A percentile compares a stretch with the other conserved stretches of the same genome.
Conservation (phyloP, 192 early-diverging fungal genomes). For the Backusella psychrophila region DNA sequence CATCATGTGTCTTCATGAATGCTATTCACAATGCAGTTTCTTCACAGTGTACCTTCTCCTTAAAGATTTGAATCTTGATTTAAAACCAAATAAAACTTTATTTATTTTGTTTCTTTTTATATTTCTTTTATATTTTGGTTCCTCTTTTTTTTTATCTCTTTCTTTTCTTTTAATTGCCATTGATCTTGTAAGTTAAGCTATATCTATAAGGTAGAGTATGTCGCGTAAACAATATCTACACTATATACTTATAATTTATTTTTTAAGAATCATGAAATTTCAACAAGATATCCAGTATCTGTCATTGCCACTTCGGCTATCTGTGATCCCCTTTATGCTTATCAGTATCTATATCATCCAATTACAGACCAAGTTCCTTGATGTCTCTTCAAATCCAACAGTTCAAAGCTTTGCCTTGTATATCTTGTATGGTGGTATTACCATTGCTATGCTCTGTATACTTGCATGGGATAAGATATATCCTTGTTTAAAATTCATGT, state of each 20-base stretch:
- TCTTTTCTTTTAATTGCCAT: not conserved
- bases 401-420: not conserved
- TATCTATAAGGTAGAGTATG: not conserved
- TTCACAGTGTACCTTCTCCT: not conserved
- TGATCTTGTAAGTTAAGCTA: not conserved
- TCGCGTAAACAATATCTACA: not conserved
- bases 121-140: conserved; percentile 10
- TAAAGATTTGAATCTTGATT: not conserved
- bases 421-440: not conserved
- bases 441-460: conserved; percentile 18
- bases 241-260: not conserved
- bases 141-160: not conserved
- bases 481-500: conserved; percentile 54
- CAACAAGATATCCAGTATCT: conserved; percentile 4
- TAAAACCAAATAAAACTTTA: conserved; percentile 8
- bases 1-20: not conserved
- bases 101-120: not conserved
- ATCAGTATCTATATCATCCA: not conserved
- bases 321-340: not conserved
- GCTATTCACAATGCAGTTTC: not conserved
- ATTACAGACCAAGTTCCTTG: not conserved
- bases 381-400: not conserved
- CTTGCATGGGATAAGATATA: conserved; percentile 40
- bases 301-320: not conserved
- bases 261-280: conserved; percentile 5